phyloP scores from a whole-genome alignment of 1,284 basidiomycete genomes.

The Austroboletus novae-zelandiae region DNA sequence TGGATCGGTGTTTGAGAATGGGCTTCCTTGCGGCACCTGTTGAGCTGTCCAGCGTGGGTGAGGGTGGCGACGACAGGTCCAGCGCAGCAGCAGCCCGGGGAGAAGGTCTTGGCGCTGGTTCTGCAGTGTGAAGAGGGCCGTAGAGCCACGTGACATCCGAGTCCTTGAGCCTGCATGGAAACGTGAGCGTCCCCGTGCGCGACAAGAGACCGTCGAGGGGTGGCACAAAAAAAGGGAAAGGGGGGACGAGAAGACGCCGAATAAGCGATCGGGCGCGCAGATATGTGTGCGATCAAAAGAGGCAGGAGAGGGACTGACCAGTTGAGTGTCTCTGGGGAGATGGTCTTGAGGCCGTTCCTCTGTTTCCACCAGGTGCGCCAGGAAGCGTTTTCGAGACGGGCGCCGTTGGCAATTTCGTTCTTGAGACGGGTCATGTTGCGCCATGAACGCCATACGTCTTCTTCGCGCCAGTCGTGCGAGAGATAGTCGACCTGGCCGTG shows the following conservation, averaged over 20 bases:
- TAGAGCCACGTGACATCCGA: constrained; percentile 99
- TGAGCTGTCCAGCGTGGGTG: constrained; percentile 34
- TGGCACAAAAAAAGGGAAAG: not conserved
- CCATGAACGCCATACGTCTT: constrained; percentile 99
- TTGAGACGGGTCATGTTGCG: constrained; percentile 98
- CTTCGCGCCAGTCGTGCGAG: constrained; percentile 96
- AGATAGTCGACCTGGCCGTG: constrained; percentile 80
- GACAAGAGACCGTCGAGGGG: not conserved
- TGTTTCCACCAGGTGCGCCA: constrained; percentile 99
- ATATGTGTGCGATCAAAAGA: constrained; percentile 5
- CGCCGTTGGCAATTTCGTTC: constrained; percentile 96
- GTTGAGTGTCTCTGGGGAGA: constrained; percentile 96
- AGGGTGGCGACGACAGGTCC: constrained; percentile 35
- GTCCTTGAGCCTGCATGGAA: constrained; percentile 86
- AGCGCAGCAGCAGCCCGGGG: constrained; percentile 30
- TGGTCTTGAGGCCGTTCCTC: constrained; percentile 92
- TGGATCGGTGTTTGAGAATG: constrained; percentile 94
- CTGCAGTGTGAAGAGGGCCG: constrained; percentile 92
- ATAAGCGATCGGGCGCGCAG: not conserved
- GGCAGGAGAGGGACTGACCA: constrained; percentile 63
- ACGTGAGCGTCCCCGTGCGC: not conserved
- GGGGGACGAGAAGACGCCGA: not conserved
- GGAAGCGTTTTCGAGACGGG: constrained; percentile 93
- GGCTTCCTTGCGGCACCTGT: constrained; percentile 62
- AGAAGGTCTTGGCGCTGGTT: constrained; percentile 43